Base-by-base conservation (phyloP, 768 basidiomycete species). In the Termitomyces sp. region DNA sequence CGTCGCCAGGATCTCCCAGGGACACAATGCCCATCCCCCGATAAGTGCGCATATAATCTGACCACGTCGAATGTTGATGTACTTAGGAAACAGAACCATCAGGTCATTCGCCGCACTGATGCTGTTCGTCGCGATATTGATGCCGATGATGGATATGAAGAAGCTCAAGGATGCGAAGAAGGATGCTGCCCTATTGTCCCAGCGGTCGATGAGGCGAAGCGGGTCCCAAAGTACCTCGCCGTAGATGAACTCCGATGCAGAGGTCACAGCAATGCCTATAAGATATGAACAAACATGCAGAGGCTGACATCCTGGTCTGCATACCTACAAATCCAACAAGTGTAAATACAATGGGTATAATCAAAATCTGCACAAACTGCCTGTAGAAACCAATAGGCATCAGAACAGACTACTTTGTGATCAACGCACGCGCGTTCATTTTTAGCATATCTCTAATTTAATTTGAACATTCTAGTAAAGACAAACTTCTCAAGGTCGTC, bases 21-120 rank as follows among this genome's bases (percentile, higher is more conserved):
- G 92, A 63, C 84, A 86, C 24, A 92, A 73, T 0, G 82, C 85
- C 93, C 93, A 96, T 1, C 91, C 91, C 2, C 92, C 92, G 7
- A 96, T 69, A 49, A 95, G 59, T 1, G 91, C 90, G 63, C 91
- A 93, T 36, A 96, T 76, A 62, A 91, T 74, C 67, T 88, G 86
- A 1, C 94, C 94, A 12, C 94, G 80, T 56, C 84, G 81, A 62
- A 94, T 91, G 69, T 95, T 91, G 75, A 96, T 84, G 63, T 82
- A 95, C 59, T 81, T 79, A 35, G 91, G 93, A 68, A 80, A 84
- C 44, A 90, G 76, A 28, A 85, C 92, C 3, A 87, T 90, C 77
- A 94, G 84, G 70, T 95, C 94, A 69, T 94, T 95, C 7, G 89
- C 92, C 3, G 92, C 90, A 24, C 79, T 80, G 53, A 82, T 65